Conservation (phyloP, 2,329 filamentous ascomycete genomes). For the Talaromyces sp. region DNA sequence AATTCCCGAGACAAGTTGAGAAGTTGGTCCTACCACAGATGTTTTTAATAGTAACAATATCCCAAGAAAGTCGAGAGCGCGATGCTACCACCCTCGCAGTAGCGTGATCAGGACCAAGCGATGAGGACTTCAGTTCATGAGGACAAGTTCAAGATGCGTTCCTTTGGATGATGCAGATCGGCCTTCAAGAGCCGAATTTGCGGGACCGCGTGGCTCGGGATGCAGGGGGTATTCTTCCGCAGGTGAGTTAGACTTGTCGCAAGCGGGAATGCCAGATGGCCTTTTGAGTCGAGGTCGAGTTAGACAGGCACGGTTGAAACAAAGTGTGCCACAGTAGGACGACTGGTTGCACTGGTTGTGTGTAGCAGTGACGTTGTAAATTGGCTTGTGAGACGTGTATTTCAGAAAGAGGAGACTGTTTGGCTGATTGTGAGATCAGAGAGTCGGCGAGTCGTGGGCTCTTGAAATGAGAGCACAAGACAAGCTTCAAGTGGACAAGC, state of each 20-base stretch:
- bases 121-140: not conserved
- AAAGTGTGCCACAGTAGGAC: conserved; percentile 4
- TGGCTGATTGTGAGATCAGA: not conserved
- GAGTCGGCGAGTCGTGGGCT: not conserved
- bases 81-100: conserved; percentile 1
- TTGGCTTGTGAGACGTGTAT: not conserved
- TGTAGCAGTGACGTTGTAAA: not conserved
- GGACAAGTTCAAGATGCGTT: not conserved
- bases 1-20: too few relatives aligned
- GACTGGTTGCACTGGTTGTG: not conserved
- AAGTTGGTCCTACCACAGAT: not conserved
- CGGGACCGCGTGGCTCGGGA: conserved; percentile 17
- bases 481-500: not conserved
- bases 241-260: not conserved
- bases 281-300: conserved; percentile 6
- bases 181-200: conserved; percentile 5
- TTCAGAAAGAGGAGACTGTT: not conserved
- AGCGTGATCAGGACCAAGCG: not conserved
- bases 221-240: conserved; percentile 12
- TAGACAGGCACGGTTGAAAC: not conserved
- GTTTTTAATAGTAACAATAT: not conserved
- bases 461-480: not conserved
- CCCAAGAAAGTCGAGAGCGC: not conserved
- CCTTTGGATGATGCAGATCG: not conserved
- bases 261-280: conserved; percentile 16